These are phyloP conservation scores for Tranzscheliella williamsii DNA, from an alignment of 1,284 basidiomycete species.

Conservation along the genomic window DNA sequence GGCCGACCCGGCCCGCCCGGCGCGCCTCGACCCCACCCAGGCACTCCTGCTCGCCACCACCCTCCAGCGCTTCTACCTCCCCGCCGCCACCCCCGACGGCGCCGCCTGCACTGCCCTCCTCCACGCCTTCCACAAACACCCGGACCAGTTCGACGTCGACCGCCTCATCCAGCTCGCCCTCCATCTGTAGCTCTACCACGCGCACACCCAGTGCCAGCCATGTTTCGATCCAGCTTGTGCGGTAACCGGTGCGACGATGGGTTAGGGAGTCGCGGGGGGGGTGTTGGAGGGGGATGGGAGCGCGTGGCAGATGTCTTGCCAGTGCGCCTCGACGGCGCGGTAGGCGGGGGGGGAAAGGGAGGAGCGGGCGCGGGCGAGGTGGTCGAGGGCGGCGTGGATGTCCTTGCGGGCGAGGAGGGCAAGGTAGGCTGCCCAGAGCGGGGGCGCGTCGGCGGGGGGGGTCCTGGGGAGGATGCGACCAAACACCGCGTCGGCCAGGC, in stretches of 20 bases:
- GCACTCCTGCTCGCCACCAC: slow-evolving; percentile 53
- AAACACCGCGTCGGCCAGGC: too few species aligned
- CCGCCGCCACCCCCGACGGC: slow-evolving; percentile 4
- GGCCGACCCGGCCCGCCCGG: slow-evolving; percentile 65
- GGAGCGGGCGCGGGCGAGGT: slow-evolving; percentile 7
- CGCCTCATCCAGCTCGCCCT: slow-evolving; percentile 45
- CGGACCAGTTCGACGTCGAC: slow-evolving; percentile 46
- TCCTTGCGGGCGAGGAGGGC: slow-evolving; percentile 5
- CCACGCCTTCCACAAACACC: slow-evolving; percentile 45
- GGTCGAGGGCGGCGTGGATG: slow-evolving; percentile 12
- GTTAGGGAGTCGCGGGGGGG: background rate
- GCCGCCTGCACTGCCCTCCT: slow-evolving; percentile 41
- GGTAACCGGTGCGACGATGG: too few species aligned
- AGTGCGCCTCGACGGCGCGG: slow-evolving; percentile 20
- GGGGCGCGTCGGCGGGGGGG: too few species aligned
- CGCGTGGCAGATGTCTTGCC: slow-evolving; percentile 22
- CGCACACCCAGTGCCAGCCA: too few species aligned
- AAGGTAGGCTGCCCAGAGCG: slow-evolving; percentile 21
- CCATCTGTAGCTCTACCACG: slow-evolving; percentile 8
- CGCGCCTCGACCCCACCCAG: slow-evolving; percentile 46
- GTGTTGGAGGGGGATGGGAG: background rate
- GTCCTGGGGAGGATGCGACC: too few species aligned
- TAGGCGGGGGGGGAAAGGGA: slow-evolving; percentile 14
- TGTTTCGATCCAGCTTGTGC: too few species aligned
- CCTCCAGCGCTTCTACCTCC: slow-evolving; percentile 57